Evolutionary conservation across 768 basidiomycete species (phyloP).

Genomic region (Kwoniella sp.): DNA sequence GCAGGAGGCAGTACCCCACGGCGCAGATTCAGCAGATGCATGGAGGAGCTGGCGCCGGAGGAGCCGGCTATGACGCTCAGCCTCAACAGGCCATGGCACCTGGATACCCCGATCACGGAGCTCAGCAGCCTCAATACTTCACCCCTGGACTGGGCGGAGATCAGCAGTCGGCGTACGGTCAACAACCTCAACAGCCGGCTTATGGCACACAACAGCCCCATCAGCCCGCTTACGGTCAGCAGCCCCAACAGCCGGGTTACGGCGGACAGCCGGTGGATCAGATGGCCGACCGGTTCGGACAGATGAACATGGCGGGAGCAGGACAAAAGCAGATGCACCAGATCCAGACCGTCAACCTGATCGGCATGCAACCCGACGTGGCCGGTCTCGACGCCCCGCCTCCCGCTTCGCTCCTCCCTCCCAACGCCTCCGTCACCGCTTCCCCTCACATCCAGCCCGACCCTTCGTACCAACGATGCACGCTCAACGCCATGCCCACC

Average conservation of each 20-base stretch:
- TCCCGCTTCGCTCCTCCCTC: slow-evolving; percentile 83
- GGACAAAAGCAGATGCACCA: slow-evolving; percentile 54
- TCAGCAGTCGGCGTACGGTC: slow-evolving; percentile 38
- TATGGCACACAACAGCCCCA: slow-evolving; percentile 23
- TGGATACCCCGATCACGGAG: slow-evolving; percentile 16
- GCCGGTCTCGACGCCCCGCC: slow-evolving; percentile 73
- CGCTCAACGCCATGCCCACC: slow-evolving; percentile 87
- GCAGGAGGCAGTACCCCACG: slow-evolving; percentile 81
- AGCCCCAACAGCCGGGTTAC: not conserved
- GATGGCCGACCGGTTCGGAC: slow-evolving; percentile 76
- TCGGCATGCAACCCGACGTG: slow-evolving; percentile 89
- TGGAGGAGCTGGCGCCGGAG: slow-evolving; percentile 46
- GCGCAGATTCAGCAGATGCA: slow-evolving; percentile 69
- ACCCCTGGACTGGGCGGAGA: slow-evolving; percentile 36
- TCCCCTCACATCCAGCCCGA: slow-evolving; percentile 74
- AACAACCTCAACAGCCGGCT: slow-evolving; percentile 24
- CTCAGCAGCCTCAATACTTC: slow-evolving; percentile 34
- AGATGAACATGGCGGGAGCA: slow-evolving; percentile 69
- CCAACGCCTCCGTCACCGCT: slow-evolving; percentile 55
- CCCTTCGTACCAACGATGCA: slow-evolving; percentile 83
- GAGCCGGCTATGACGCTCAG: slow-evolving; percentile 55
- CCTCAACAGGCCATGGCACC: slow-evolving; percentile 50
- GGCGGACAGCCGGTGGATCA: slow-evolving; percentile 44
- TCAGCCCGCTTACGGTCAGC: slow-evolving; percentile 51
- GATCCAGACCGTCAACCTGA: slow-evolving; percentile 81